Evolutionary conservation across 2,329 filamentous ascomycete genomes (phyloP).

Genomic region (Proliferodiscus dingleyae): DNA sequence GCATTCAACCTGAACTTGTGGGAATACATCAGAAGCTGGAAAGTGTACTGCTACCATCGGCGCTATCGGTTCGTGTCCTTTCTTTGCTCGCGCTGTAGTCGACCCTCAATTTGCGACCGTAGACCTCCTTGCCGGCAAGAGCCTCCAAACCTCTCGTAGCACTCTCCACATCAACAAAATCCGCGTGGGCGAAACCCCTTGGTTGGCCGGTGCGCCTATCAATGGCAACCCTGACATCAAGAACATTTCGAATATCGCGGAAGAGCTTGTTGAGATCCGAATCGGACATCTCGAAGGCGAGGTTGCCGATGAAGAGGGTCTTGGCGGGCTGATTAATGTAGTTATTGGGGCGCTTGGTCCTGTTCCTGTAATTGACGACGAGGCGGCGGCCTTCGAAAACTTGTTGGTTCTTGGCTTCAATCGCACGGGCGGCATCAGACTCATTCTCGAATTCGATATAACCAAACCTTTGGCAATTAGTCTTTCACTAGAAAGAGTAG

Average conservation of each 20-base stretch:
- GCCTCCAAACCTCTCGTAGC: conserved; percentile 56
- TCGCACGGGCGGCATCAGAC: conserved; percentile 52
- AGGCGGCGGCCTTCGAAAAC: conserved; percentile 60
- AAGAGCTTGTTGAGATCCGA: conserved; percentile 77
- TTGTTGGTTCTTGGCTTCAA: conserved; percentile 53
- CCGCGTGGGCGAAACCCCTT: conserved; percentile 78
- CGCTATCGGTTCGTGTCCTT: neutral
- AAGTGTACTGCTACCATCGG: neutral
- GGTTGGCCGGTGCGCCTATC: conserved; percentile 76
- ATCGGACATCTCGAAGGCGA: conserved; percentile 82
- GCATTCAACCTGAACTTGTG: neutral
- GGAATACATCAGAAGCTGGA: neutral
- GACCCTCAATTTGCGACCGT: conserved; percentile 59
- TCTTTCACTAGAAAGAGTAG: neutral
- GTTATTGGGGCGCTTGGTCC: conserved; percentile 18
- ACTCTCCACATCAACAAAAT: conserved; percentile 65
- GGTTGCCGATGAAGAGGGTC: conserved; percentile 78
- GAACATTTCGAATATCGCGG: conserved; percentile 61
- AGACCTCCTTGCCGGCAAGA: conserved; percentile 54
- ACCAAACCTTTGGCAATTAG: no score
- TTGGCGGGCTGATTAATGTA: conserved; percentile 47
- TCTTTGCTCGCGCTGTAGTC: conserved; percentile 51
- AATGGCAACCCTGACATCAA: conserved; percentile 75
- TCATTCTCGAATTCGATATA: conserved; percentile 58
- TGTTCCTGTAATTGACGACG: conserved; percentile 50